Evolutionary conservation across 179 eudicot species (phyloP).

Genomic region (Dionaea muscipula): DNA sequence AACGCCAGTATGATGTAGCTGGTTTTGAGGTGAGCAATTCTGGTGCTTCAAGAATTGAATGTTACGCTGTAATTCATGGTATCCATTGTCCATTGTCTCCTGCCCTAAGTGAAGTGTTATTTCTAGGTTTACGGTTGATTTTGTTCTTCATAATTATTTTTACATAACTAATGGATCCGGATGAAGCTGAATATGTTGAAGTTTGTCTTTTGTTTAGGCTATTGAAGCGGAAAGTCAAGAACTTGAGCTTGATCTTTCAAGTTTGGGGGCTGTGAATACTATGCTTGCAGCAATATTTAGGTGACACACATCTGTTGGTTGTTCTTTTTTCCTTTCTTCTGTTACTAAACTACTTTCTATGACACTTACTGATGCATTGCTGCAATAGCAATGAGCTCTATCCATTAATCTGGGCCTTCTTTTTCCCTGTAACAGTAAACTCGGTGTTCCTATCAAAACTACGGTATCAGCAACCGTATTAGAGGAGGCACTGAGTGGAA

Average conservation of each 20-base stretch:
- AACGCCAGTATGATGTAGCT: conserved; percentile 79
- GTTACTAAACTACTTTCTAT: neutral
- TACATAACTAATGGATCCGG: neutral
- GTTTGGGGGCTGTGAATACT: conserved; percentile 89
- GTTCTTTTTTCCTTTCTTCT: conserved; percentile 1
- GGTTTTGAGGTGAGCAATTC: conserved; percentile 69
- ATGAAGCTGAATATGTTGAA: conserved; percentile 7
- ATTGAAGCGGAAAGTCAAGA: conserved; percentile 89
- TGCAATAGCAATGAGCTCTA: neutral
- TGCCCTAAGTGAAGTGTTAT: too few relatives aligned
- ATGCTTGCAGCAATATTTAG: conserved; percentile 96
- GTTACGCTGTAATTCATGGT: neutral
- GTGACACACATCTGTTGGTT: conserved; percentile 16
- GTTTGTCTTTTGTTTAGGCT: conserved; percentile 42
- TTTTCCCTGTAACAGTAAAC: conserved; percentile 43
- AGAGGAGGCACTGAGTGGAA: conserved; percentile 92
- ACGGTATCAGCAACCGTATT: conserved; percentile 85
- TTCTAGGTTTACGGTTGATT: too few relatives aligned
- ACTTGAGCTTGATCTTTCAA: conserved; percentile 93
- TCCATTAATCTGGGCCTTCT: conserved; percentile 2
- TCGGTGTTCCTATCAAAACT: conserved; percentile 95
- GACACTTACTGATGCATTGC: neutral
- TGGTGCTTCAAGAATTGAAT: conserved; percentile 1
- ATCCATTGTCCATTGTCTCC: neutral
- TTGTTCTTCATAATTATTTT: neutral